Evolutionary conservation across 768 basidiomycete species (phyloP).

Genomic region (Boletus sp.): DNA sequence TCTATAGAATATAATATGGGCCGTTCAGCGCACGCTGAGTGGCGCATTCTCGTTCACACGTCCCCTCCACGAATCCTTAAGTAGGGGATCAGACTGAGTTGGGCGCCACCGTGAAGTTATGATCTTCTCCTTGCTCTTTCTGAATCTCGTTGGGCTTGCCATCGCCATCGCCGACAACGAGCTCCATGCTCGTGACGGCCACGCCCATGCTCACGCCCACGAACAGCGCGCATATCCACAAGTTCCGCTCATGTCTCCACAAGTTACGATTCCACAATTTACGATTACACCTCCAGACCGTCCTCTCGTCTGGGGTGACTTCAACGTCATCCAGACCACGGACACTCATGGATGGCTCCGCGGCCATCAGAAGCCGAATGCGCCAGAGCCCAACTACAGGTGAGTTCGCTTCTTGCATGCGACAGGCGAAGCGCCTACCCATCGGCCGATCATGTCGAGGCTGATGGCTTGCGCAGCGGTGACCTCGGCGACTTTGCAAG

Average conservation of each 20-base stretch:
- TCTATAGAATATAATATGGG: no score
- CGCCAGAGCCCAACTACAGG: constrained; percentile 77
- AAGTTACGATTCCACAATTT: constrained; percentile 42
- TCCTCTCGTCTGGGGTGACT: constrained; percentile 80
- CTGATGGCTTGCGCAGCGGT: constrained; percentile 34
- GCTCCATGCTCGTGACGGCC: constrained; percentile 26
- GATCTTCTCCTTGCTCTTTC: constrained; percentile 15
- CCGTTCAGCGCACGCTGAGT: no score
- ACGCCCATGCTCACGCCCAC: constrained; percentile 38
- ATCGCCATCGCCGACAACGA: constrained; percentile 21
- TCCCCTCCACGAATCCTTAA: no score
- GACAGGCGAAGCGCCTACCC: not conserved
- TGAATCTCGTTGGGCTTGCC: constrained; percentile 14
- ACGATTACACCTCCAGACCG: constrained; percentile 57
- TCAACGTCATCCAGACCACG: constrained; percentile 85
- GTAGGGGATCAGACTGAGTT: not conserved
- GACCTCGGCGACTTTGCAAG: constrained; percentile 83
- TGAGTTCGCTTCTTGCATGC: constrained; percentile 21
- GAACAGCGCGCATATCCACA: constrained; percentile 18
- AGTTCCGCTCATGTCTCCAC: constrained; percentile 20
- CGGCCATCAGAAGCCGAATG: constrained; percentile 74
- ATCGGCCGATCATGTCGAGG: not conserved
- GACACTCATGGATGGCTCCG: constrained; percentile 82
- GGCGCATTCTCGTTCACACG: no score
- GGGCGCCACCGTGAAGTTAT: not conserved